Conservation (phyloP, 495 filamentous ascomycete species). For the Clohesyomyces aquaticus region DNA sequence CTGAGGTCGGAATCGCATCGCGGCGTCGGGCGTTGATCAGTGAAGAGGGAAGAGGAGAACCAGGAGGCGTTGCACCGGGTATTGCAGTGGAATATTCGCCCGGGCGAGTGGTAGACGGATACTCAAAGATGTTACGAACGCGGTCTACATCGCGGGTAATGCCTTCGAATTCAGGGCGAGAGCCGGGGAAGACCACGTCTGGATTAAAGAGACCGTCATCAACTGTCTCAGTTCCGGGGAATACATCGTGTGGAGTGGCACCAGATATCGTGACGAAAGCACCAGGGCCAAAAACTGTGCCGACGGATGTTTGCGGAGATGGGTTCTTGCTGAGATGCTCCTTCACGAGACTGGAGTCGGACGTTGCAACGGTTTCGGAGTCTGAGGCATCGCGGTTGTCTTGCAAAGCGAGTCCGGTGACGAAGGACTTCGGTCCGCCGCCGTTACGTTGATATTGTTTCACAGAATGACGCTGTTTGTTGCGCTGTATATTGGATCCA, state of each 20-base stretch:
- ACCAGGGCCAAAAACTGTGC: too few species aligned
- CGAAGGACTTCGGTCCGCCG: neutral
- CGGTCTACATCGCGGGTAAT: too few species aligned
- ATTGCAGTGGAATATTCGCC: too few species aligned
- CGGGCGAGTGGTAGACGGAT: too few species aligned
- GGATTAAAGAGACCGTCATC: too few species aligned
- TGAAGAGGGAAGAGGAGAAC: neutral
- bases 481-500: neutral
- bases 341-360: neutral
- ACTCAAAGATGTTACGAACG: neutral
- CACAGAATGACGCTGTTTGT: neutral
- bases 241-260: too few species aligned
- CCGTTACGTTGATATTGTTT: slow-evolving; percentile 4
- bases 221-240: too few species aligned
- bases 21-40: neutral
- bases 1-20: neutral
- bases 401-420: neutral
- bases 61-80: neutral
- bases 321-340: too few species aligned
- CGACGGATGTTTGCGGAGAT: too few species aligned
- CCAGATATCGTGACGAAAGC: too few species aligned
- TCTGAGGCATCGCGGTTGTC: neutral
- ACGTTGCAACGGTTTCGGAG: neutral
- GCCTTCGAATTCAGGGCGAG: too few species aligned
- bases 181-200: too few species aligned